Evolutionary conservation across 2,329 filamentous ascomycete genomes (phyloP), one percentile per base, ranked within the genome.

Genomic region (Fragosphaeria purpurea): DNA sequence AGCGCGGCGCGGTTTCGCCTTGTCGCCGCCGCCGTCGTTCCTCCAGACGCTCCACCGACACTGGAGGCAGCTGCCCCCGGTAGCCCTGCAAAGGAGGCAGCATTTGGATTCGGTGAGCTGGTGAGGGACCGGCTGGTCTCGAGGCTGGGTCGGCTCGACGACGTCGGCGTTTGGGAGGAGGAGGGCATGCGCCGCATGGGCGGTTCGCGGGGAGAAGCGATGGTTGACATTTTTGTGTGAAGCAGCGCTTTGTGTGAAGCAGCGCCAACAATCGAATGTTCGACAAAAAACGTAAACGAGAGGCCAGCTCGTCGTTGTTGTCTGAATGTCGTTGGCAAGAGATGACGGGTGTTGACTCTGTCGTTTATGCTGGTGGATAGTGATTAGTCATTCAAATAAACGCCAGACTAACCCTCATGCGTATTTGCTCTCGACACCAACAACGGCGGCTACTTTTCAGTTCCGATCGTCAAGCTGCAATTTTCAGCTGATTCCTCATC

Each of bases 1-100:
- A 97, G 77, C 6, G 91, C 91, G 50, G 85, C 81, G 57, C 91
- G 86, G 69, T 95, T 95, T 55, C 75, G 73, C 56, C 71, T 75
- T 51, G 64, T 68, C 60, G 61, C 66, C n/a, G 41, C 31, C 54
- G 59, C 62, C 61, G 41, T 61, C 55, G 55, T 60, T 55, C 58
- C 62, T 60, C 55, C 44, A n/a, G 45, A 41, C 0, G 30, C 35
- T 22, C 22, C 22, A 22, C 22, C 22, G 22, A 22, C 22, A 22
- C 22, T 22, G 22, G 22, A 22, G 22, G 22, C 22, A 22, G 22
- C 22, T 37, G 35, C 35, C 11, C 7, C 59, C 51, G 59, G 22
- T 22, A 3, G 22, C 22, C 22, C 22, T 22, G 22, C 22, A 22
- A 22, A 22, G 22, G 56, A 51, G 57, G 61, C 51, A 52, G 64